Evolutionary conservation across 441 rosid species (phyloP).

Genomic region (Capsella rubella): DNA sequence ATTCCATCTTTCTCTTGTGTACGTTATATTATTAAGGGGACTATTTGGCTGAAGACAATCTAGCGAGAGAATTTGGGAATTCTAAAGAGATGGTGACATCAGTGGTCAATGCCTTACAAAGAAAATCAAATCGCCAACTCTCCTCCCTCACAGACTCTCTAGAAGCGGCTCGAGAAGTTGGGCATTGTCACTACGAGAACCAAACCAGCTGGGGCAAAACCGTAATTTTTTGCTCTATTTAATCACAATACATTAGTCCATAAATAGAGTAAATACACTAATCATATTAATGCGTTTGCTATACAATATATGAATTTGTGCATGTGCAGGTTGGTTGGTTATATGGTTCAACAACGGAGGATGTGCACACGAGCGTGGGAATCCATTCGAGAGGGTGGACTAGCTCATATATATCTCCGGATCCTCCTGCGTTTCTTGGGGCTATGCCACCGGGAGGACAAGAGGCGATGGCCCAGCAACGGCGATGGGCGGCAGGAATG

Average conservation of each 20-base stretch:
- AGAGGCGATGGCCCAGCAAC: slow-evolving; percentile 32
- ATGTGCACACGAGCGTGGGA: slow-evolving; percentile 42
- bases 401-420: slow-evolving; percentile 21
- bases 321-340: slow-evolving; percentile 42
- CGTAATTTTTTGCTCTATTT: slow-evolving; percentile 37
- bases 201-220: slow-evolving; percentile 62
- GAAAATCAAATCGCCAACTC: slow-evolving; percentile 26
- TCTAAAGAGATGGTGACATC: slow-evolving; percentile 52
- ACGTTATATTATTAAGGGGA: slow-evolving; percentile 37
- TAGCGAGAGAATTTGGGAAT: slow-evolving; percentile 50
- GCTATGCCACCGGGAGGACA: slow-evolving; percentile 37
- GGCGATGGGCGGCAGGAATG: slow-evolving; percentile 42
- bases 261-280: too few relatives aligned
- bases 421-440: slow-evolving; percentile 46
- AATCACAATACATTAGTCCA: not conserved
- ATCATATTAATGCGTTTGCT: not conserved
- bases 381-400: slow-evolving; percentile 76
- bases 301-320: not conserved
- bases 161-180: slow-evolving; percentile 51
- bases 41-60: slow-evolving; percentile 22
- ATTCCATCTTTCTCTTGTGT: not conserved
- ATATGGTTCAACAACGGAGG: slow-evolving; percentile 42
- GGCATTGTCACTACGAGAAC: slow-evolving; percentile 55
- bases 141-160: slow-evolving; percentile 31
- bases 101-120: slow-evolving; percentile 54